These are phyloP conservation scores for Thyridium curvatum DNA, from an alignment of 2,329 filamentous ascomycete species.

Conservation along the genomic window DNA sequence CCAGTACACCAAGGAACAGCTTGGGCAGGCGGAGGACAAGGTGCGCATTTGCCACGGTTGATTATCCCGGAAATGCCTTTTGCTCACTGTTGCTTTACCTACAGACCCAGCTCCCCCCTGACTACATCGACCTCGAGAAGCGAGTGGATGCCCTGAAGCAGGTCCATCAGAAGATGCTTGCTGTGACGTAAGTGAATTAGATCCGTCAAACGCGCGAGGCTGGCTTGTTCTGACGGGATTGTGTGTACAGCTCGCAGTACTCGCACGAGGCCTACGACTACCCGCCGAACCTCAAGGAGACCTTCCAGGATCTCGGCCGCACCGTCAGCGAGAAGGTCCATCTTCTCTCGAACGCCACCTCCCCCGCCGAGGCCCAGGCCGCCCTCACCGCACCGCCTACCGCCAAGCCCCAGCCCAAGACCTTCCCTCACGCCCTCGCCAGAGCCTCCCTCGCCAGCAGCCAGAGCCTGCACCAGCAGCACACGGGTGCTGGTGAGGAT, in stretches of 20 bases:
- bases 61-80: background rate
- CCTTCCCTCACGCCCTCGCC: conserved; percentile 92
- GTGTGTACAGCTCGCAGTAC: conserved; percentile 70
- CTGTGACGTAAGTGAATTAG: conserved; percentile 73
- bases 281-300: conserved; percentile 95
- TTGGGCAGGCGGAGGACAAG: conserved; percentile 93
- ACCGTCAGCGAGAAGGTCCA: conserved; percentile 93
- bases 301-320: conserved; percentile 90
- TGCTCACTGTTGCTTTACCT: conserved; percentile 1
- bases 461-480: conserved; percentile 76
- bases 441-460: conserved; percentile 83
- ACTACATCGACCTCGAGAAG: conserved; percentile 98
- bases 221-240: conserved; percentile 2
- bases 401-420: conserved; percentile 96
- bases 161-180: conserved; percentile 94
- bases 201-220: background rate
- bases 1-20: conserved; percentile 96
- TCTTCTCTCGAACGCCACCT: conserved; percentile 79
- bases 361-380: conserved; percentile 87
- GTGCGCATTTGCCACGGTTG: conserved; percentile 31
- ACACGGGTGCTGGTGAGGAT: conserved; percentile 75
- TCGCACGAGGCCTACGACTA: conserved; percentile 87
- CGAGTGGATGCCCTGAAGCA: conserved; percentile 94
- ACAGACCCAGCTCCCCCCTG: conserved; percentile 90
- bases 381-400: conserved; percentile 84